Evolutionary conservation across 2,329 filamentous ascomycete species (phyloP), one percentile per base, ranked within the genome.

Genomic region (Cytospora leucostoma): DNA sequence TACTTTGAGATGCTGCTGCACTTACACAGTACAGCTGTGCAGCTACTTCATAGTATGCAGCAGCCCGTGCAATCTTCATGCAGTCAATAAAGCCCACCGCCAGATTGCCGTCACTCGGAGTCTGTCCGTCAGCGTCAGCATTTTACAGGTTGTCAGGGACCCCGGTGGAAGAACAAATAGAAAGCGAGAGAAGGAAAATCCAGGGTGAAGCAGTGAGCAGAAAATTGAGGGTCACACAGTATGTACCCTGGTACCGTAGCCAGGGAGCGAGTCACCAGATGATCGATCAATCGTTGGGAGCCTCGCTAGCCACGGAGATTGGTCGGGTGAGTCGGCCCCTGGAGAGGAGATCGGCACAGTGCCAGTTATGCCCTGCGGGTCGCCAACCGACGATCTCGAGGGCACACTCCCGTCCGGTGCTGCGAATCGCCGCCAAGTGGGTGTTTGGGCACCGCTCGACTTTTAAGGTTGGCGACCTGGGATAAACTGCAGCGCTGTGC

Each of bases 291-390:
- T 47, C n/a, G n/a, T 21, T 37, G 35, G 35, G 35, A 47, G 40
- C 52, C 51, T 49, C 49, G 56, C 57, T 62, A 33, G 34, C 35
- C 32, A 53, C 34, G 38, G 51, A 63, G 59, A 64, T 58, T 62
- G 59, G 62, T 61, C 38, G 40, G 53, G 19, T 35, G 37, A 44
- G 44, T 47, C 44, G n/a, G 44, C 17, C 44, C 44, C 44, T 47
- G n/a, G 44, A 47, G 17, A 15, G 51, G 35, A 55, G 56, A 47
- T 55, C 27, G 51, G 33, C 63, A 65, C 63, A 63, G 63, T 65
- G 63, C 49, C 49, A 59, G 52, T 38, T 21, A 34, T 38, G 44
- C 44, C 53, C 38, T 35, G 49, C 21, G 49, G 58, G 38, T 52
- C 50, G 34, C 35, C 32, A 47, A 60, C 47, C 49, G 62, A 63